These are phyloP conservation scores for Trifolium subterraneum DNA, from an alignment of 306 rosid species.

Conservation along the genomic window DNA sequence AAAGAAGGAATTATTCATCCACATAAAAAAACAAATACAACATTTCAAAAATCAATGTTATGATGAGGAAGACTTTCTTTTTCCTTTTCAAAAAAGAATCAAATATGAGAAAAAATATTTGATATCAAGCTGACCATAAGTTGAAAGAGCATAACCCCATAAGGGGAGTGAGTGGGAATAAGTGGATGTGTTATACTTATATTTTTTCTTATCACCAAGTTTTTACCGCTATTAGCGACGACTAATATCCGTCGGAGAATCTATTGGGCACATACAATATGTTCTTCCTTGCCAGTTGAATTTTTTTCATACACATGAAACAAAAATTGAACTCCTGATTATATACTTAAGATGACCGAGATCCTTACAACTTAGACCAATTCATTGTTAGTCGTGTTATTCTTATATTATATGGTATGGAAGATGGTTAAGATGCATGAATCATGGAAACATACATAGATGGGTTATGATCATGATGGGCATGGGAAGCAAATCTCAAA, in stretches of 20 bases:
- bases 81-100: not conserved
- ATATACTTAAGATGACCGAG: no score
- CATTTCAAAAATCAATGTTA: slow-evolving; percentile 8
- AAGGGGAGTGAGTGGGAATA: not conserved
- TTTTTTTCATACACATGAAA: no score
- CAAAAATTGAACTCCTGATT: no score
- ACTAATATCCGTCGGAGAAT: no score
- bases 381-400: no score
- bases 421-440: slow-evolving; percentile 41
- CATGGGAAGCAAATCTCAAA: slow-evolving; percentile 89
- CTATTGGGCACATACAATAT: no score
- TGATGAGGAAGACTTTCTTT: slow-evolving; percentile 1
- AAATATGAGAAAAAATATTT: not conserved
- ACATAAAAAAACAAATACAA: slow-evolving; percentile 15
- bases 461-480: slow-evolving; percentile 37
- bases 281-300: no score
- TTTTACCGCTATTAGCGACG: no score
- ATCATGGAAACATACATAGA: not conserved
- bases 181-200: no score
- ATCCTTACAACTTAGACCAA: no score
- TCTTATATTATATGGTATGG: slow-evolving; percentile 23
- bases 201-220: no score
- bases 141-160: slow-evolving; percentile 15
- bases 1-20: not conserved
- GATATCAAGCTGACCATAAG: slow-evolving; percentile 16